Evolutionary conservation across 495 filamentous ascomycete genomes (phyloP).

Genomic region (Penicillium pulvis): DNA sequence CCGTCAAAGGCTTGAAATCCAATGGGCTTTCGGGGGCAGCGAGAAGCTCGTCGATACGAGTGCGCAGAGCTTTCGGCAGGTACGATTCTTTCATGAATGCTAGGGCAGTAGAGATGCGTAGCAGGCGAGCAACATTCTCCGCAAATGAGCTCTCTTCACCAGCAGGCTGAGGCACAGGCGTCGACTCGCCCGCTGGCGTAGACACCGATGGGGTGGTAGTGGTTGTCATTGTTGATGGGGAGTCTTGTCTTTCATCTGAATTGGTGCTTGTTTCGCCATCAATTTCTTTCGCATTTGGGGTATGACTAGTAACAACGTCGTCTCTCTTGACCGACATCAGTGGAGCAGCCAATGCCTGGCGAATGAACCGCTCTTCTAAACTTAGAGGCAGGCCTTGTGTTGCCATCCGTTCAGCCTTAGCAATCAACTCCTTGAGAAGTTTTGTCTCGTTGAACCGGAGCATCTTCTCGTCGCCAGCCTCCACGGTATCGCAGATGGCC

Average conservation of each 20-base stretch:
- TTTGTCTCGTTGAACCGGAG: slow-evolving; percentile 73
- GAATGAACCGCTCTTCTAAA: slow-evolving; percentile 84
- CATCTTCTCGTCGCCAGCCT: slow-evolving; percentile 79
- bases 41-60: slow-evolving; percentile 52
- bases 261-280: slow-evolving; percentile 29
- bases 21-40: slow-evolving; percentile 44
- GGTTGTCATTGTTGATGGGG: slow-evolving; percentile 39
- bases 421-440: slow-evolving; percentile 64
- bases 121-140: slow-evolving; percentile 57
- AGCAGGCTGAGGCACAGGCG: slow-evolving; percentile 33
- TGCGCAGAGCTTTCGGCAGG: slow-evolving; percentile 55
- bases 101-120: slow-evolving; percentile 73
- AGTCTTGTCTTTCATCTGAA: slow-evolving; percentile 32
- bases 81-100: slow-evolving; percentile 78
- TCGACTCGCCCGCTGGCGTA: slow-evolving; percentile 44
- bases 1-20: slow-evolving; percentile 70
- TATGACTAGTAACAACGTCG: slow-evolving; percentile 30
- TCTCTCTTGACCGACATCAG: slow-evolving; percentile 61
- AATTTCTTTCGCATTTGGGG: slow-evolving; percentile 16
- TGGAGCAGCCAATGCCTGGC: slow-evolving; percentile 72
- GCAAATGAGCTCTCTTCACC: slow-evolving; percentile 38
- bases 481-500: slow-evolving; percentile 74
- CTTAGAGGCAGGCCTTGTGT: slow-evolving; percentile 67
- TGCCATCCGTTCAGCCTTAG: slow-evolving; percentile 73
- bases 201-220: slow-evolving; percentile 42